phyloP scores from a whole-genome alignment of 305 asterid species.

The Rubia tinctorum region DNA sequence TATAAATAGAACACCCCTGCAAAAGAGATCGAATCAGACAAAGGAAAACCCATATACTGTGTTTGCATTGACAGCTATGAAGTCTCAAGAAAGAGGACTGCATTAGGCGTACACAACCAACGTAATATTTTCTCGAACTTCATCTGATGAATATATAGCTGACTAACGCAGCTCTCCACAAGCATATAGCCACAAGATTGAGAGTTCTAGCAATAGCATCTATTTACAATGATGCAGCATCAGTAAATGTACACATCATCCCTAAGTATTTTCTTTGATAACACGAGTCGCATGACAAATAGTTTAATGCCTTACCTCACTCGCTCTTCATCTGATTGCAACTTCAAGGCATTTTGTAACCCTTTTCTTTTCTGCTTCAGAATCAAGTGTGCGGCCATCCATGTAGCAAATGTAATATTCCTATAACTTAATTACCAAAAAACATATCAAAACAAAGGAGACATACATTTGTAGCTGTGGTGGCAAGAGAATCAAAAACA shows the following conservation, averaged over 20 bases:
- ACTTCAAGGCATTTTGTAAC: conserved; percentile 93
- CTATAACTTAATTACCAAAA: conserved; percentile 26
- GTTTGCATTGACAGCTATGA: neutral
- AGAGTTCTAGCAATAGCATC: neutral
- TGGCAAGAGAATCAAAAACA: neutral
- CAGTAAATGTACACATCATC: neutral
- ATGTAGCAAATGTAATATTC: conserved; percentile 83
- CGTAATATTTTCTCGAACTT: neutral
- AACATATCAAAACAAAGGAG: neutral
- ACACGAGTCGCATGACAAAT: neutral
- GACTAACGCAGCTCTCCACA: neutral
- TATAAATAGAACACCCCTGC: conserved; percentile 86
- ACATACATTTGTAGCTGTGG: neutral
- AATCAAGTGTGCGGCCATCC: conserved; percentile 71
- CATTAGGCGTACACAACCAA: neutral
- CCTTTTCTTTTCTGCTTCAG: conserved; percentile 69
- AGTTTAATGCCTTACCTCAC: conserved; percentile 57
- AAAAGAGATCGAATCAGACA: conserved; percentile 12
- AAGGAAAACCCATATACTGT: neutral
- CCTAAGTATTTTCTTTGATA: neutral
- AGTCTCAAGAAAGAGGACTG: neutral
- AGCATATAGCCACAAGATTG: neutral
- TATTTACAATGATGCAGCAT: neutral
- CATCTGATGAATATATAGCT: neutral
- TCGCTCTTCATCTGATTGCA: conserved; percentile 76